Conservation (phyloP, 2,329 filamentous ascomycete species). For the Trichoderma citrinoviride region DNA sequence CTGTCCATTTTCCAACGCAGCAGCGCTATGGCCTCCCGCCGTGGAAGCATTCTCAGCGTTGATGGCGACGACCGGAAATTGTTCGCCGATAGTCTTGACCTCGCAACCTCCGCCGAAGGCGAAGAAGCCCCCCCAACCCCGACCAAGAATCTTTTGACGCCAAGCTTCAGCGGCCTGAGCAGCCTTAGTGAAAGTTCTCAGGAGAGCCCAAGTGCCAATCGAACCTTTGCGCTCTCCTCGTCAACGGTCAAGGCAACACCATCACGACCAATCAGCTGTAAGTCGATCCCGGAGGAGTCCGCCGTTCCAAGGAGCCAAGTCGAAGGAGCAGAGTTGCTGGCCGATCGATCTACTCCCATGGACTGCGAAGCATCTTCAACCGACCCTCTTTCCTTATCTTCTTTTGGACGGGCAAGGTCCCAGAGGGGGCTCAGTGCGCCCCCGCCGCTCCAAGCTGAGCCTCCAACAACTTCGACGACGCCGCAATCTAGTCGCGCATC, state of each 20-base stretch:
- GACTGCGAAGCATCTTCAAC: slow-evolving; percentile 35
- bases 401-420: slow-evolving; percentile 37
- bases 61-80: slow-evolving; percentile 70
- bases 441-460: slow-evolving; percentile 34
- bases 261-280: slow-evolving; percentile 44
- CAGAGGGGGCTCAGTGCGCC: slow-evolving; percentile 35
- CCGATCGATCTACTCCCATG: slow-evolving; percentile 31
- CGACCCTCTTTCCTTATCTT: slow-evolving; percentile 38
- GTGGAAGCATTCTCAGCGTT: slow-evolving; percentile 73
- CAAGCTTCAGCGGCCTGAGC: slow-evolving; percentile 41
- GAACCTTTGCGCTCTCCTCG: slow-evolving; percentile 42
- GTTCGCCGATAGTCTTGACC: slow-evolving; percentile 34
- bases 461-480: slow-evolving; percentile 24
- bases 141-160: slow-evolving; percentile 65
- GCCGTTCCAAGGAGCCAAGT: slow-evolving; percentile 20
- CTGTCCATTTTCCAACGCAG: slow-evolving; percentile 66
- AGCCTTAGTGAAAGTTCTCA: slow-evolving; percentile 40
- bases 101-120: slow-evolving; percentile 35
- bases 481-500: slow-evolving; percentile 20
- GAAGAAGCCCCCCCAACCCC: slow-evolving; percentile 85
- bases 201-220: slow-evolving; percentile 49
- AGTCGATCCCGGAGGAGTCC: slow-evolving; percentile 37
- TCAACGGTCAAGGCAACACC: slow-evolving; percentile 41
- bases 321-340: slow-evolving; percentile 23
- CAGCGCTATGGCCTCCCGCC: slow-evolving; percentile 45